These are phyloP conservation scores for Nicotiana rustica DNA, from an alignment of 305 asterid species.

Conservation along the genomic window DNA sequence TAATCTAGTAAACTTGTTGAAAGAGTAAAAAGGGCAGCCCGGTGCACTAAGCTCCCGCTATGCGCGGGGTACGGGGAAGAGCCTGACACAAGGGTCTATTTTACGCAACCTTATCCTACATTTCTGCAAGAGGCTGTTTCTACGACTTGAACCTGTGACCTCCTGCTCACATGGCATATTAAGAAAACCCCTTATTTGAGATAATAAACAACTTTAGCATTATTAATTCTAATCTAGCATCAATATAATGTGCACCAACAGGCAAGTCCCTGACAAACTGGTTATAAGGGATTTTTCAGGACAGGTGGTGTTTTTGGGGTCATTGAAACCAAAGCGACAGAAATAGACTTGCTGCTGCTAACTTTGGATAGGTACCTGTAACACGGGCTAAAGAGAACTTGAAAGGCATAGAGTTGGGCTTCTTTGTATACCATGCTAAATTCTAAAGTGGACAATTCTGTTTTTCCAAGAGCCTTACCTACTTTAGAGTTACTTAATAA, in stretches of 20 bases:
- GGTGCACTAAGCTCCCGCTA: no score
- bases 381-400: not conserved
- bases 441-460: not conserved
- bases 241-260: not conserved
- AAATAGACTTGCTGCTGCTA: not conserved
- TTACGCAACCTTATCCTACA: no score
- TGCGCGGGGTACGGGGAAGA: no score
- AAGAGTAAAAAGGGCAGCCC: not conserved
- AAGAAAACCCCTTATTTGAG: not conserved
- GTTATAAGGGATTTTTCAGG: slow-evolving; percentile 12
- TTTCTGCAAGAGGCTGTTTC: no score
- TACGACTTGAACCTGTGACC: no score
- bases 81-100: no score
- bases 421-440: not conserved
- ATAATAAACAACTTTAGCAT: not conserved
- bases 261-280: not conserved
- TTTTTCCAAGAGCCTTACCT: not conserved
- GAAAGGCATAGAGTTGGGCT: not conserved
- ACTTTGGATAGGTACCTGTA: not conserved
- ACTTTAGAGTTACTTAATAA: not conserved
- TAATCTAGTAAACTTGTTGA: not conserved
- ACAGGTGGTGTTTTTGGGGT: not conserved
- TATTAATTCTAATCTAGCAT: not conserved
- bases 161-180: not conserved
- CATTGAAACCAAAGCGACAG: not conserved